These are phyloP conservation scores for Botryosphaeria agaves DNA, from an alignment of 2,329 filamentous ascomycete genomes.

Conservation along the genomic window DNA sequence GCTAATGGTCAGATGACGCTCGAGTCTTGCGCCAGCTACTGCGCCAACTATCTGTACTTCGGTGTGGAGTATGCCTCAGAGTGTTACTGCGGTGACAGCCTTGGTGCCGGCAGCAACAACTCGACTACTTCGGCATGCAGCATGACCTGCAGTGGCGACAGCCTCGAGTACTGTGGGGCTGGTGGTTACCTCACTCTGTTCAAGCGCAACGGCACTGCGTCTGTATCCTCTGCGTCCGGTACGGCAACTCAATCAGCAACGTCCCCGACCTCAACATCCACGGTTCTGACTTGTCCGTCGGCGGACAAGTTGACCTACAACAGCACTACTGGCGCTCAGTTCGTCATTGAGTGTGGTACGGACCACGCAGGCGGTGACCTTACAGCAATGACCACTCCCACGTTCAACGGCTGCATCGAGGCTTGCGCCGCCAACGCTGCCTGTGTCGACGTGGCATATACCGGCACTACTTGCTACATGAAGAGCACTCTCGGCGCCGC, in stretches of 20 bases:
- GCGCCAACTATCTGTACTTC: constrained; percentile 18
- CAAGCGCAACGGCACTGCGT: background rate
- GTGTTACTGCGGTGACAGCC: constrained; percentile 16
- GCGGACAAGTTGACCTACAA: no score
- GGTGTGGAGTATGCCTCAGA: constrained; percentile 19
- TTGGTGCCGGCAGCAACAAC: constrained; percentile 6
- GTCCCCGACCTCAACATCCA: no score
- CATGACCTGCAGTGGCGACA: constrained; percentile 11
- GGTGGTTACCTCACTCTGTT: constrained; percentile 1
- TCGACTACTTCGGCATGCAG: constrained; percentile 7
- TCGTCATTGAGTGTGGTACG: constrained; percentile 2
- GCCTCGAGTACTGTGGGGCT: constrained; percentile 12
- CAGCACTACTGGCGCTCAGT: no score
- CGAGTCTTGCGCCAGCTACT: constrained; percentile 19
- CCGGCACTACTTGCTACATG: constrained; percentile 4
- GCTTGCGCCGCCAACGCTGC: constrained; percentile 1
- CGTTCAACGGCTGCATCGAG: constrained; percentile 3
- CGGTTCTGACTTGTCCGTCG: no score
- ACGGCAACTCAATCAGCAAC: no score
- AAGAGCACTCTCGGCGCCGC: background rate
- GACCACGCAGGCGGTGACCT: constrained; percentile 3
- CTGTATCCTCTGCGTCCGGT: background rate
- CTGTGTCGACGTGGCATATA: constrained; percentile 3
- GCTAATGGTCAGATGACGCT: constrained; percentile 19
- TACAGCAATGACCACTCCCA: constrained; percentile 1